Percentiles rank a stretch among this genome's conserved stretches.
Conservation (phyloP, 192 early-diverging fungal genomes). For the Podila epicladia region DNA sequence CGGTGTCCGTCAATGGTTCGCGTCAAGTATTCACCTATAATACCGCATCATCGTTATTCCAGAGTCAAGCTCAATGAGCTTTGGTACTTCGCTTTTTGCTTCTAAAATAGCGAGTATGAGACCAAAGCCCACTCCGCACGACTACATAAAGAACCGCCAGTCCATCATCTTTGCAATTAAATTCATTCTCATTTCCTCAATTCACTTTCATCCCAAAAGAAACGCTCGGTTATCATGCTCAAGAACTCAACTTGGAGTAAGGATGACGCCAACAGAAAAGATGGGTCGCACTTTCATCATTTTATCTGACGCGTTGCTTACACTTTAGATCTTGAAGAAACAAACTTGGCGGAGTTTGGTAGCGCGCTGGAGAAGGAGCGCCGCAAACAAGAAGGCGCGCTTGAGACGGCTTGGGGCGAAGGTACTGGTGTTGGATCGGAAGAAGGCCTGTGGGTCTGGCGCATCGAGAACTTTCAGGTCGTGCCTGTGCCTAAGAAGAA, state of each 20-base stretch:
- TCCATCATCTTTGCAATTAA: background rate
- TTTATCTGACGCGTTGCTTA: background rate
- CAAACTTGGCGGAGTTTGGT: conserved; percentile 69
- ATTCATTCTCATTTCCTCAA: conserved; percentile 5
- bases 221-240: conserved; percentile 18
- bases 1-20: too few species aligned
- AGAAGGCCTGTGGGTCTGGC: conserved; percentile 74
- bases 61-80: too few species aligned
- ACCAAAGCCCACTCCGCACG: too few species aligned
- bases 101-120: too few species aligned
- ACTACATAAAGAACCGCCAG: too few species aligned
- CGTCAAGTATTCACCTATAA: too few species aligned
- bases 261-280: background rate
- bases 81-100: too few species aligned
- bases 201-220: background rate
- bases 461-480: conserved; percentile 82
- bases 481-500: conserved; percentile 67
- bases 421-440: conserved; percentile 55
- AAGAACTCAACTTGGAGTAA: conserved; percentile 54
- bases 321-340: conserved; percentile 55
- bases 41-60: too few species aligned
- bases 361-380: conserved; percentile 68
- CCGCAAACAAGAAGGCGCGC: conserved; percentile 62
- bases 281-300: background rate
- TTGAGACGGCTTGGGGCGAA: conserved; percentile 69